phyloP scores from a whole-genome alignment of 2,329 filamentous ascomycete genomes.

The Grosmannia serpens region DNA sequence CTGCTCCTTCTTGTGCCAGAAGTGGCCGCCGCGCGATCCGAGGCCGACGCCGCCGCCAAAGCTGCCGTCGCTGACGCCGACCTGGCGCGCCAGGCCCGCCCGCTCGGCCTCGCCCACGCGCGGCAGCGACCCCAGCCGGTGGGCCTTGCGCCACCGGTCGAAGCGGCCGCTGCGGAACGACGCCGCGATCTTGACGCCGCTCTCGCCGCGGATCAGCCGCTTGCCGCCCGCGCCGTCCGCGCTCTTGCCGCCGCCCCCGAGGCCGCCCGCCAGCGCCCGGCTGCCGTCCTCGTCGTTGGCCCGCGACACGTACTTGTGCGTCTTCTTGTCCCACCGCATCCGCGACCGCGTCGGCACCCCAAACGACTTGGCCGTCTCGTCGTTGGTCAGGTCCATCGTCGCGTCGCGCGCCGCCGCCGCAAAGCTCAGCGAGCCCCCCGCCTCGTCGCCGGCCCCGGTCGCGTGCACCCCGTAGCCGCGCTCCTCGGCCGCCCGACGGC shows the following conservation, averaged over 20 bases:
- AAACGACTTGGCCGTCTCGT: constrained; percentile 72
- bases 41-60: constrained; percentile 12
- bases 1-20: constrained; percentile 76
- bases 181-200: constrained; percentile 89
- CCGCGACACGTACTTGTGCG: constrained; percentile 85
- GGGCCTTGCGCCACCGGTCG: constrained; percentile 80
- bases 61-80: constrained; percentile 7
- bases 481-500: constrained; percentile 57
- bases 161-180: constrained; percentile 89
- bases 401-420: constrained; percentile 75
- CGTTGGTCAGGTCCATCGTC: constrained; percentile 86
- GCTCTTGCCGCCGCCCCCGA: constrained; percentile 6
- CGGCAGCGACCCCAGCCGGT: constrained; percentile 69
- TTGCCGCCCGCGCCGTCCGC: constrained; percentile 26
- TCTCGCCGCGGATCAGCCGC: constrained; percentile 75
- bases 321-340: constrained; percentile 95
- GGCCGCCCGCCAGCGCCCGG: constrained; percentile 31
- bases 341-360: constrained; percentile 61
- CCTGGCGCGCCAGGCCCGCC: constrained; percentile 21
- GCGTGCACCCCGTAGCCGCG: constrained; percentile 88
- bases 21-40: constrained; percentile 39
- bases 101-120: constrained; percentile 73
- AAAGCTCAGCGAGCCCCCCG: constrained; percentile 54
- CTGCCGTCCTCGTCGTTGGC: constrained; percentile 92
- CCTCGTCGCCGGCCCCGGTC: constrained; percentile 48